Evolutionary conservation across 257 asterid genomes (phyloP).

Genomic region (Jaltomata sinuosa): DNA sequence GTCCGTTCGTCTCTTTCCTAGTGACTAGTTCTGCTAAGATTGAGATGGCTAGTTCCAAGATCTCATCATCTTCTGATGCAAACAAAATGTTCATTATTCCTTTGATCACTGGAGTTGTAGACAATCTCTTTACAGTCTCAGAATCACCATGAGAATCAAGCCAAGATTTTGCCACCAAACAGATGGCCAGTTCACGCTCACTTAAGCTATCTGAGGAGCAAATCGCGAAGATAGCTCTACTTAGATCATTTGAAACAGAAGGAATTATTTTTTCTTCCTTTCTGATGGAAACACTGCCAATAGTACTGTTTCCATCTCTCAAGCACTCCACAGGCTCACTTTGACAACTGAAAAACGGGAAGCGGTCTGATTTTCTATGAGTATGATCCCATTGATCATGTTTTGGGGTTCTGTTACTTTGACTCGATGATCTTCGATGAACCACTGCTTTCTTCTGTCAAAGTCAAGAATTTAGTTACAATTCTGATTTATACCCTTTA

Average conservation of each 20-base stretch:
- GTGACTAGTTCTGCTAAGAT: conserved; percentile 59
- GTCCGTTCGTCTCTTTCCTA: conserved; percentile 35
- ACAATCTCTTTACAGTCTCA: conserved; percentile 22
- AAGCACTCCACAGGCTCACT: conserved; percentile 25
- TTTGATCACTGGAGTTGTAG: conserved; percentile 40
- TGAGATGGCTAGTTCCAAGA: conserved; percentile 62
- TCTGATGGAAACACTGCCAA: conserved; percentile 16
- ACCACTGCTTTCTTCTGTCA: conserved; percentile 36
- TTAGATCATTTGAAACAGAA: conserved; percentile 12
- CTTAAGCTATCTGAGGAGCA: conserved; percentile 51
- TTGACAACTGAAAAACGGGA: conserved; percentile 44
- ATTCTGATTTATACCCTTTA: background rate
- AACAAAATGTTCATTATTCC: conserved; percentile 54
- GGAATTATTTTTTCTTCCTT: conserved; percentile 6
- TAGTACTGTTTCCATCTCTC: conserved; percentile 4
- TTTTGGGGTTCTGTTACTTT: conserved; percentile 20
- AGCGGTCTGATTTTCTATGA: conserved; percentile 33
- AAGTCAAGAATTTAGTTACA: background rate
- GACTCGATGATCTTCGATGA: conserved; percentile 36
- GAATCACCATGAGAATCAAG: conserved; percentile 36
- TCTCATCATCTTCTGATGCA: conserved; percentile 57
- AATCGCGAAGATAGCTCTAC: conserved; percentile 32
- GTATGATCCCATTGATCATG: conserved; percentile 26
- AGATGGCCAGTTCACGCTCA: conserved; percentile 63
- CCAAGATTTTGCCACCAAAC: conserved; percentile 52